A percentile compares a stretch with the other conserved stretches of the same genome.
Evolutionary conservation across 208 protist genomes (phyloP).

Genomic region (Strigomonas culicis): DNA sequence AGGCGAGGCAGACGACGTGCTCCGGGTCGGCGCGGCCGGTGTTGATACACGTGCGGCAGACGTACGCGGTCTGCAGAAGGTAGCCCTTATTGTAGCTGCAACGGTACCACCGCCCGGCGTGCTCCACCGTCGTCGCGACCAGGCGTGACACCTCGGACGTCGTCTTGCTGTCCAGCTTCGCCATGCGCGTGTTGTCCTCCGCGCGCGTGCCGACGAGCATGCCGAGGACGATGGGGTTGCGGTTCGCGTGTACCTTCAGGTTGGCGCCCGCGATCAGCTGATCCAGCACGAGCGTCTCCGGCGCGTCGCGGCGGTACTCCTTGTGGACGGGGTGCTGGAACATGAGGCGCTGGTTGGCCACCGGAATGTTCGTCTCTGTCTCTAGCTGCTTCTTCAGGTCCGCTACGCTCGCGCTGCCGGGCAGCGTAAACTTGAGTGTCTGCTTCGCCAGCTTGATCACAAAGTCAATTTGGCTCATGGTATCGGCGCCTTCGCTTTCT

Average conservation of each 20-base stretch:
- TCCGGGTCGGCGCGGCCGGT: constrained; percentile 47
- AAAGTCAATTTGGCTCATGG: no score
- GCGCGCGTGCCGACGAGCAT: constrained; percentile 58
- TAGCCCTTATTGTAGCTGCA: constrained; percentile 79
- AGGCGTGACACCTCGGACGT: constrained; percentile 64
- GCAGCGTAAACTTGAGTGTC: constrained; percentile 17
- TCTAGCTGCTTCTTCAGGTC: constrained; percentile 51
- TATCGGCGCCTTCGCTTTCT: no score
- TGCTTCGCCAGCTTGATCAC: constrained; percentile 18
- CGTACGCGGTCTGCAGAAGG: constrained; percentile 65
- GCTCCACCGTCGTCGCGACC: constrained; percentile 62
- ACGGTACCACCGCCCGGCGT: constrained; percentile 59
- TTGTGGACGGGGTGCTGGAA: constrained; percentile 61
- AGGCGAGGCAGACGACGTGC: constrained; percentile 75
- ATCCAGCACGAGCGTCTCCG: constrained; percentile 20
- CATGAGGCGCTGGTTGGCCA: constrained; percentile 59
- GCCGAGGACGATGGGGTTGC: constrained; percentile 37
- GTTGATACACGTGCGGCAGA: constrained; percentile 77
- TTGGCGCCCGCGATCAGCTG: constrained; percentile 32
- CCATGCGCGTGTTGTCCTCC: constrained; percentile 9
- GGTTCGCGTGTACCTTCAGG: constrained; percentile 9
- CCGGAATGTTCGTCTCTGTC: constrained; percentile 32
- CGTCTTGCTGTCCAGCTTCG: constrained; percentile 41
- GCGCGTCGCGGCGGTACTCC: constrained; percentile 29
- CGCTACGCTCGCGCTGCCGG: constrained; percentile 29